Base-by-base conservation (phyloP, 2,329 filamentous ascomycete species). In the Clarireedia homoeocarpa region DNA sequence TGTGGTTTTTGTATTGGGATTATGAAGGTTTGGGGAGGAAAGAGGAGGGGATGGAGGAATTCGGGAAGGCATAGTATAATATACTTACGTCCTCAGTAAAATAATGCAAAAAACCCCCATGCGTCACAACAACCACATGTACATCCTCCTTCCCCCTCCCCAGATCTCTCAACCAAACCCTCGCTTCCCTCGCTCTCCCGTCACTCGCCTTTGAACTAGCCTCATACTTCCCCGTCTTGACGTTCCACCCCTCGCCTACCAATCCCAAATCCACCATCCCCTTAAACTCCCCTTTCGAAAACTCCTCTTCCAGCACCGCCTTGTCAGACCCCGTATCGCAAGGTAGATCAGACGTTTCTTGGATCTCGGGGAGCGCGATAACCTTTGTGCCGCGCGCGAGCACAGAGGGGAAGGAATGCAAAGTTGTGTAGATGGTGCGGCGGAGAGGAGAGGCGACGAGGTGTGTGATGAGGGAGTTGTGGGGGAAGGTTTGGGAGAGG, bases 41-140 rank as follows among this genome's bases (percentile, higher is more conserved):
- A 44, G 30, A 17, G 3, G 20, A n/a, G 12, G n/a, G 26, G 34
- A 17, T 20, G 4, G 20, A 20, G 20, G 2, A 20, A 20, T 20
- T 20, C 20, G 20, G 20, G 20, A 20, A 20, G 20, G 20, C 20
- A 20, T 20, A 20, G 2, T 20, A 3, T 20, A 20, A 20, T 20
- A 20, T 20, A 51, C 85, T 95, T 42, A 55, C 52, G 66, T 95
- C 90, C 62, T 91, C 82, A 0, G 89, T 94, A 60, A 96, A 73
- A 65, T 89, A 95, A 70, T 96, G 91, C 65, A 95, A 69, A 63
- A 91, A 88, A 1, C 87, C 88, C 1, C 91, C 91, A 65, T 95
- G 91, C 3, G 89, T 86, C 6, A 95, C 89, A 2, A 91, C 77
- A 0, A 86, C 82, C 27, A 95, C 80, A 63, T 92, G 80, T 3